Percentiles rank a stretch among this genome's conserved stretches.
Conservation (phyloP, 176 grass and related monocot species). For the Chrysopogon serrulatus region DNA sequence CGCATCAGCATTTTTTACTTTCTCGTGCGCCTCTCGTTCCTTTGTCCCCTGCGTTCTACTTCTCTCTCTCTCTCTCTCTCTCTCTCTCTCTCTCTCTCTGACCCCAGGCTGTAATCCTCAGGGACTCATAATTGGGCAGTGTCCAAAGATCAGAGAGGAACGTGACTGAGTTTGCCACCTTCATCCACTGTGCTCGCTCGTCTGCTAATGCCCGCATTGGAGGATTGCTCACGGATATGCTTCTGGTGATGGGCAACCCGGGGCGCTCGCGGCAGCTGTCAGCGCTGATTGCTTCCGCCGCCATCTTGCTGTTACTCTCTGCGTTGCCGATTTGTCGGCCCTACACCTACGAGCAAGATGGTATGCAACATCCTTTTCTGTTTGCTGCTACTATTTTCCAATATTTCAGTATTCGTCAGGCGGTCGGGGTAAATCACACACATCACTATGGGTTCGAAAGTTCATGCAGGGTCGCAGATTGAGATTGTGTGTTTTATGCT, state of each 20-base stretch:
- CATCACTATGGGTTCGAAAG: neutral
- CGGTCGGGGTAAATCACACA: neutral
- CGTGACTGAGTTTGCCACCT: neutral
- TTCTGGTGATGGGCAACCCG: neutral
- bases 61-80: neutral
- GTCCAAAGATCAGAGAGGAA: neutral
- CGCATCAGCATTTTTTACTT: constrained; percentile 35
- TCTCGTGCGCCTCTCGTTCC: neutral
- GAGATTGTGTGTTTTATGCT: constrained; percentile 2
- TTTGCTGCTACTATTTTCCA: neutral
- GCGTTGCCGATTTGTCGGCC: constrained; percentile 31
- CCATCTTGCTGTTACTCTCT: constrained; percentile 32
- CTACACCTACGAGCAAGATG: constrained; percentile 61
- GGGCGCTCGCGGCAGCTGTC: neutral
- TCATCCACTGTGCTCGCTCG: neutral
- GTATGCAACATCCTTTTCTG: constrained; percentile 17
- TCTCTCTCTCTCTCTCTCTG: neutral
- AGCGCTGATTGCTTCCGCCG: constrained; percentile 6
- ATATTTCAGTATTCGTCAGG: neutral
- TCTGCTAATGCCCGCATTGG: constrained; percentile 20
- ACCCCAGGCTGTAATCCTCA: constrained; percentile 7
- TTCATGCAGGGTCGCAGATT: neutral
- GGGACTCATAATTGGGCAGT: neutral
- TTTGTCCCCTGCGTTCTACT: neutral
- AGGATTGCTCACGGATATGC: constrained; percentile 6